Base-by-base conservation (phyloP, 192 early-diverging fungal genomes). In the Martensiomyces pterosporus region DNA sequence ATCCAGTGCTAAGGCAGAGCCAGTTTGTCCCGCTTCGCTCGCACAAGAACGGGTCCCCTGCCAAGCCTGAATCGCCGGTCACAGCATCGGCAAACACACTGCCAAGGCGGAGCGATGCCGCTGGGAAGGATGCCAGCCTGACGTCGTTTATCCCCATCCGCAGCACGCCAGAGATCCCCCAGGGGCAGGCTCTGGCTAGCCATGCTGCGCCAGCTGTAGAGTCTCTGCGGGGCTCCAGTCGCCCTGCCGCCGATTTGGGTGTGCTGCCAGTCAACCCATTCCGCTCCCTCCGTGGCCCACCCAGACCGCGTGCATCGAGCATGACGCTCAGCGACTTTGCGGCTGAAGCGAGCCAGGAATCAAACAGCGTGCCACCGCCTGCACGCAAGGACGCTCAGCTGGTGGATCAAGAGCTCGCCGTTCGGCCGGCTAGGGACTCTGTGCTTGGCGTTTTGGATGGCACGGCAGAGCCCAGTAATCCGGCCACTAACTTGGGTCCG, bases 381-480 rank as follows among this genome's bases (percentile, higher is more conserved):
- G n/a, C n/a, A n/a, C n/a, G 16, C n/a, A 27, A 29, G 4, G 1
- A 29, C 18, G 16, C 45, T 33, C 14, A 4, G 17, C 19, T 13
- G 6, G 32, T 17, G 15, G 15, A n/a, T 4, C 27, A 26, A 7
- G 39, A 23, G 4, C 53, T 53, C n/a, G 44, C 55, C 3, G 47
- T 54, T 39, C 55, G 46, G 13, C 59, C 52, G 4, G 19, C 51
- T 6, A 56, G 44, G 12, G 49, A 35, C 16, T 64, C 68, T 6
- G 61, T 71, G 18, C 27, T 71, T 19, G 68, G 68, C 3, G 68
- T 71, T 14, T 41, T 71, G 25, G 61, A 63, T 42, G 68, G 68
- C 24, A 71, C 68, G 2, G 68, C 51, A 0, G 68, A 71, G 52
- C 68, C 68, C 15, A 44, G 50, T 39, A 53, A 52, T n/a, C 48